phyloP scores from a whole-genome alignment of 768 basidiomycete species.

The Kondoa subrosea region DNA sequence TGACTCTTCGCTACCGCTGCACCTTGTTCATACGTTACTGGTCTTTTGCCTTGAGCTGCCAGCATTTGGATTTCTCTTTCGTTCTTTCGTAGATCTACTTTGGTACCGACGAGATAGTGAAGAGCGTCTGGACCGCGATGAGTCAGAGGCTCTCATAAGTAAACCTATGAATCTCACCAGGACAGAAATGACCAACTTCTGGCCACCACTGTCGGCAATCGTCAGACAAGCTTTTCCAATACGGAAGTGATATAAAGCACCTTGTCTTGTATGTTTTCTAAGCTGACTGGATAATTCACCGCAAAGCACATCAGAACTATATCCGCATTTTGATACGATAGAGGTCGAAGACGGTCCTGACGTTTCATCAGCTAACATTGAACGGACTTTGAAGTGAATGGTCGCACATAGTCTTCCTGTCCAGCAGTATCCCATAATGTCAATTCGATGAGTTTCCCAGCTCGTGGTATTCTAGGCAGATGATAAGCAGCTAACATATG shows the following conservation, averaged over 20 bases:
- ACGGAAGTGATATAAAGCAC: slow-evolving; percentile 42
- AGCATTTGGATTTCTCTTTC: slow-evolving; percentile 73
- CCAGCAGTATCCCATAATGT: slow-evolving; percentile 99
- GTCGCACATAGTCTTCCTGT: slow-evolving; percentile 82
- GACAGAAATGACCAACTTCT: slow-evolving; percentile 82
- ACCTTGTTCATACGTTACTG: slow-evolving; percentile 70
- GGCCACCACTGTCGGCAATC: slow-evolving; percentile 57
- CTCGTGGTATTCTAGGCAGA: slow-evolving; percentile 82
- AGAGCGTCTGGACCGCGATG: slow-evolving; percentile 70
- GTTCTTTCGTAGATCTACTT: slow-evolving; percentile 76
- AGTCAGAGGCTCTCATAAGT: slow-evolving; percentile 68
- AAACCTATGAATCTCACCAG: slow-evolving; percentile 89
- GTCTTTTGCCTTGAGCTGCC: slow-evolving; percentile 54
- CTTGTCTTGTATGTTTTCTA: slow-evolving; percentile 99
- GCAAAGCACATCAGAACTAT: slow-evolving; percentile 98
- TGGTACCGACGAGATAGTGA: slow-evolving; percentile 78
- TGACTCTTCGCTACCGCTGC: slow-evolving; percentile 59
- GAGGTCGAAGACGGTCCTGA: slow-evolving; percentile 58
- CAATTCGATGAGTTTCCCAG: slow-evolving; percentile 75
- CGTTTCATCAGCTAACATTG: background rate
- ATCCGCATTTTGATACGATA: slow-evolving; percentile 93
- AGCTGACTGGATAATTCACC: slow-evolving; percentile 85
- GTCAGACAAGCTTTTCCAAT: background rate
- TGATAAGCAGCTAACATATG: slow-evolving; percentile 76
- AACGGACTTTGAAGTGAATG: background rate